These are phyloP conservation scores for Aspergillus unguis DNA, from an alignment of 2,329 filamentous ascomycete genomes.

Conservation along the genomic window DNA sequence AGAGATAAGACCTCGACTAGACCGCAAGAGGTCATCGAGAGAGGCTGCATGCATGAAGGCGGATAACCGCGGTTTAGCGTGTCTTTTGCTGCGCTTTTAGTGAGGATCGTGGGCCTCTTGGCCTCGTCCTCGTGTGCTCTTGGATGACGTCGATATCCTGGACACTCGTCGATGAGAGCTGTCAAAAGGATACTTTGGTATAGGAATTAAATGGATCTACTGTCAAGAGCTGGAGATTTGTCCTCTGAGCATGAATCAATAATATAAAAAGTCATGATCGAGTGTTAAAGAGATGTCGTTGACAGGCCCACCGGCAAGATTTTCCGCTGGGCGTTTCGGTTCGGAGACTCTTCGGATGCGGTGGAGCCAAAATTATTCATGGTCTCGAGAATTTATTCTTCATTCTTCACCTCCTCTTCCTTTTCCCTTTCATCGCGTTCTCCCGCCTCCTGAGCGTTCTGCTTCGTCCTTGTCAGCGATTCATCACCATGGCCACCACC, in stretches of 20 bases:
- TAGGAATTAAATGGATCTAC: too few relatives aligned
- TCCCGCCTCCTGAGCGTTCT: conserved; percentile 5
- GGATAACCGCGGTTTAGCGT: conserved; percentile 16
- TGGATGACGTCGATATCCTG: neutral
- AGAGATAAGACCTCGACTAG: conserved; percentile 5
- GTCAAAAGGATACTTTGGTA: too few relatives aligned
- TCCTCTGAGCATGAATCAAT: too few relatives aligned
- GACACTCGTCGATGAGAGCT: neutral
- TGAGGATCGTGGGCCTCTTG: conserved; percentile 19
- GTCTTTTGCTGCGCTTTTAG: conserved; percentile 9
- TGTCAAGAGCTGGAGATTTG: too few relatives aligned
- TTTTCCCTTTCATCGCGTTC: conserved; percentile 4
- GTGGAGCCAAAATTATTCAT: conserved; percentile 9
- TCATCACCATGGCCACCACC: conserved; percentile 59
- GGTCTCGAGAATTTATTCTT: conserved; percentile 2
- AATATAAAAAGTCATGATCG: too few relatives aligned
- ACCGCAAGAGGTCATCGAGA: neutral
- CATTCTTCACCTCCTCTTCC: conserved; percentile 9
- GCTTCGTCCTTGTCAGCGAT: conserved; percentile 3
- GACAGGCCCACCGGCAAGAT: conserved; percentile 1
- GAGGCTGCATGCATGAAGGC: neutral
- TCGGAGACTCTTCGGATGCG: conserved; percentile 9
- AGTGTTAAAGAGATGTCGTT: too few relatives aligned
- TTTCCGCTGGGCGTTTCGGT: conserved; percentile 2
- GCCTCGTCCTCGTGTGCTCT: conserved; percentile 2